Base-by-base conservation (phyloP, 768 basidiomycete genomes). In the Candolleomyces efflorescens region DNA sequence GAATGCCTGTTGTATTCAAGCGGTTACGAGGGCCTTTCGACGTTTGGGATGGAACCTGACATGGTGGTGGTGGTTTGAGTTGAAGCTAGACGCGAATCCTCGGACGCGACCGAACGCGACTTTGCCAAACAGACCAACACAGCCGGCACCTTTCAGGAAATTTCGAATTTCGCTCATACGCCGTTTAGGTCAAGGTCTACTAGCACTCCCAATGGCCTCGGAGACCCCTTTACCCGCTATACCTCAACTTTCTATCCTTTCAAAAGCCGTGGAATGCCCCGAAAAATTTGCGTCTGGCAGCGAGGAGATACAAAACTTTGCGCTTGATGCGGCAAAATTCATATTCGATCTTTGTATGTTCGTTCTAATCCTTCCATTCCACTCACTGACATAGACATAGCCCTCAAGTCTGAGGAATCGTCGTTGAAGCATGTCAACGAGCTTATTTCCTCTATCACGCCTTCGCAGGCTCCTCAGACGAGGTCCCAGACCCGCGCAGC, bases 331-430 rank as follows among this genome's bases (percentile, higher is more conserved):
- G n/a, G 72, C 86, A 20, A 89, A 91, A 73, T 83, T 80, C 65
- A 70, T 90, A 13, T 94, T 92, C 62, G 88, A 92, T 69, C 72
- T 86, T 52, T 87, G 90, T 91, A 68, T 60, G 85, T 68, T 38
- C 41, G 15, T 15, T 17, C 22, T 26, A 32, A 37, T 12, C 48
- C 37, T 22, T 44, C 7, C 20, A 24, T 39, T 53, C n/a, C n/a
- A 23, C 58, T 56, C 43, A 59, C 22, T 65, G 47, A 66, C 51
- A 12, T 46, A 49, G 52, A 53, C 26, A 36, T 61, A 92, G 90
- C 89, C 38, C 73, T 94, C 51, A 73, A 76, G 63, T 81, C 86
- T 11, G 94, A 98, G 73, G 62, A 67, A 3, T 59, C 64, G n/a
- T 90, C 93, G 3, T 79, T 79, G 46, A 76, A 82, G 5, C 80